Evolutionary conservation across 495 filamentous ascomycete species (phyloP), one percentile per base, ranked within the genome.

Genomic region (Haplographium delicatum): DNA sequence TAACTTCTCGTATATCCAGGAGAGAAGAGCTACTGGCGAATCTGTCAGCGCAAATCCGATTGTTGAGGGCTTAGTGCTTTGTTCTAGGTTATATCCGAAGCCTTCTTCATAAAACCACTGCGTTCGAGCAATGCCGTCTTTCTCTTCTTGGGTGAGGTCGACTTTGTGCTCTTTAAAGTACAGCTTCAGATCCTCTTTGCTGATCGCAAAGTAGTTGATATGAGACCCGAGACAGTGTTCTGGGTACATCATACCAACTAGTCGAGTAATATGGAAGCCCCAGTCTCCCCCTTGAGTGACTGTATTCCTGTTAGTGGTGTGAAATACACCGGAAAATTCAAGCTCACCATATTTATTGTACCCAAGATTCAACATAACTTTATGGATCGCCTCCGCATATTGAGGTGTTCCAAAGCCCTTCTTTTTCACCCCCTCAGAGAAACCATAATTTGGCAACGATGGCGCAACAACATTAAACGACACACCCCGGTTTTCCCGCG

Each of bases 1-100:
- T 16, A 86, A 71, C 53, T 86, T 88, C 61, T 86, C 84, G 38
- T 82, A 80, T 31, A 87, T 79, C 81, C 81, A 86, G 0, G 81
- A 70, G n/a, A 86, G 61, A 20, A 80, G 63, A 4, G 67, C 81
- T 7, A 84, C 69, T 1, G 83, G 83, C 24, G 70, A 76, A 55
- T 85, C 82, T 3, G 69, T 61, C 0, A 86, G 67, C 1, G 65
- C 68, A 27, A 74, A 76, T 13, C 74, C 76, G 1, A 86, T 63
- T 0, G 83, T 86, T 46, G 81, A 74, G 1, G 84, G 84, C 52
- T 80, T 83, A n/a, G 81, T 85, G 22, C 23, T 22, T 26, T 38
- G 54, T 5, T 24, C 2, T 11, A 8, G 3, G 25, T 23, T 22
- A 30, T 56, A 56, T 4, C 38, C 47, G 27, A 19, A 13, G 3